phyloP scores from a whole-genome alignment of 371 early-diverging fungal species.

The Apophysomyces ossiformis region DNA sequence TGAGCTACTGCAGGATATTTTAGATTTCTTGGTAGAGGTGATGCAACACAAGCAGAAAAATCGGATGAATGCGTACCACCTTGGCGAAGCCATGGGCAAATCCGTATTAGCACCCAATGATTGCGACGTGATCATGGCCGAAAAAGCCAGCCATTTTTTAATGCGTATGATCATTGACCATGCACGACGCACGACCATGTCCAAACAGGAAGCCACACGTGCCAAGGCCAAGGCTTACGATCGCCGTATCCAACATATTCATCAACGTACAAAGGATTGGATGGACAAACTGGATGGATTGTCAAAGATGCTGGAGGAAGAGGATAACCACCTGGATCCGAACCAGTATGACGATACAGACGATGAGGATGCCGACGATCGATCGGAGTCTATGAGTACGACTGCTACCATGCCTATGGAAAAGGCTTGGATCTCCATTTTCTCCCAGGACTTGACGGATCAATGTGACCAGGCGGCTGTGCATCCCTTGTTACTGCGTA shows the following conservation, averaged over 20 bases:
- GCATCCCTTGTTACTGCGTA: neutral
- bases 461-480: slow-evolving; percentile 6
- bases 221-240: slow-evolving; percentile 47
- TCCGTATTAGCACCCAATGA: slow-evolving; percentile 17
- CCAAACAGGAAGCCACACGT: slow-evolving; percentile 37
- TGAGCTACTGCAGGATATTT: slow-evolving; percentile 14
- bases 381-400: too few species aligned
- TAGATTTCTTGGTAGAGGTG: slow-evolving; percentile 22
- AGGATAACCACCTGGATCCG: neutral
- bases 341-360: neutral
- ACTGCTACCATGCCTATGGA: neutral
- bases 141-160: slow-evolving; percentile 18
- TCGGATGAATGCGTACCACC: slow-evolving; percentile 19
- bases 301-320: neutral
- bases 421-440: slow-evolving; percentile 7
- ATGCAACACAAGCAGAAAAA: slow-evolving; percentile 23
- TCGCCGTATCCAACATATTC: slow-evolving; percentile 23
- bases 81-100: slow-evolving; percentile 26
- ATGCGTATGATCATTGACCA: slow-evolving; percentile 18
- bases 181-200: slow-evolving; percentile 16
- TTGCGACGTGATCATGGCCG: slow-evolving; percentile 23
- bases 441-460: slow-evolving; percentile 2
- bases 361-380: too few species aligned
- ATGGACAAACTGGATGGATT: neutral
- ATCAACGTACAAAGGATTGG: neutral